These are phyloP conservation scores for Coccomyxa sp. DNA, from an alignment of 139 green algal genomes.

Conservation along the genomic window DNA sequence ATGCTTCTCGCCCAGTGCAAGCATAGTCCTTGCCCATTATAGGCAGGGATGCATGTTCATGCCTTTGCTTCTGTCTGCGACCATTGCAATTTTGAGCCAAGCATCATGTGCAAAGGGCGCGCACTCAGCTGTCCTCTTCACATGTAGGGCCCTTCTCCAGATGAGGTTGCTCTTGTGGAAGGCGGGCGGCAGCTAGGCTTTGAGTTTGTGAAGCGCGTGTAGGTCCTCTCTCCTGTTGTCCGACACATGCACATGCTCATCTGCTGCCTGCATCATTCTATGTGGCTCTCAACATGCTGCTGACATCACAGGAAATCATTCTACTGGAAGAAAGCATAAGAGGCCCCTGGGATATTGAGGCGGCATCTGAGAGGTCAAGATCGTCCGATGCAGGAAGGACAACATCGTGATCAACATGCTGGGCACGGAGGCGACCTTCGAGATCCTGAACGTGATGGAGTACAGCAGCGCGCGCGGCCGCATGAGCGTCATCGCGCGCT, in stretches of 20 bases:
- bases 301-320: not conserved
- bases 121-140: not conserved
- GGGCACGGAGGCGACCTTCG: constrained; percentile 32
- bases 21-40: too few relatives aligned
- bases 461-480: constrained; percentile 51
- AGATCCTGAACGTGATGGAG: constrained; percentile 68
- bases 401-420: constrained; percentile 18
- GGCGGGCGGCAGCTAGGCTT: constrained; percentile 61
- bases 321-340: too few relatives aligned
- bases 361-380: too few relatives aligned
- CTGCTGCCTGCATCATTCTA: too few relatives aligned
- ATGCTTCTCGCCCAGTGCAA: too few relatives aligned
- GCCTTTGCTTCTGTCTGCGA: not conserved
- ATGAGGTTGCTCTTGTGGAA: constrained; percentile 68
- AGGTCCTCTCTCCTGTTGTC: not conserved
- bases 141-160: constrained; percentile 45
- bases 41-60: too few relatives aligned
- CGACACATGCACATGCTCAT: too few relatives aligned
- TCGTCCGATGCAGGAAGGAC: constrained; percentile 16
- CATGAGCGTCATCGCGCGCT: constrained; percentile 46
- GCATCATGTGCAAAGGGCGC: not conserved
- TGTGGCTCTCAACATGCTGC: not conserved
- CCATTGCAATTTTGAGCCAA: not conserved
- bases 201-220: constrained; percentile 35
- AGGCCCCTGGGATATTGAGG: too few relatives aligned